Conservation (phyloP, 768 basidiomycete genomes). For the Tulasnella calospora region DNA sequence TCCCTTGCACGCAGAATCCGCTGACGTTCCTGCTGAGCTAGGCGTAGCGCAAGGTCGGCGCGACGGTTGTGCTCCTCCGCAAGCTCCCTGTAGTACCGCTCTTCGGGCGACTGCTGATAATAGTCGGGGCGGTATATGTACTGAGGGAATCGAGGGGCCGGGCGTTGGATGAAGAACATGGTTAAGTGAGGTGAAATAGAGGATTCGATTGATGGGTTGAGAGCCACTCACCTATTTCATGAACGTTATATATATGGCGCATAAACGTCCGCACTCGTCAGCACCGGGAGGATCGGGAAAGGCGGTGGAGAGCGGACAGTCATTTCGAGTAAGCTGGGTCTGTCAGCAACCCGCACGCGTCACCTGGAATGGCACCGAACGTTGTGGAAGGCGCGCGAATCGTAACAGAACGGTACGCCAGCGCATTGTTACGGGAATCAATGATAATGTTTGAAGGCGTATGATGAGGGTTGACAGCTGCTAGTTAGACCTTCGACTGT, state of each 20-base stretch:
- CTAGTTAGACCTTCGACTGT: no score
- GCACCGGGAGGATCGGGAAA: background rate
- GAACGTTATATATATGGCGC: background rate
- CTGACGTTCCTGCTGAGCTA: constrained; percentile 1
- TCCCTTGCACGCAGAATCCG: background rate
- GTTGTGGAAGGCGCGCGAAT: background rate
- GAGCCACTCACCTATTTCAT: background rate
- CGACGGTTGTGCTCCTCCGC: constrained; percentile 8
- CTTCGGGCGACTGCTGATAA: background rate
- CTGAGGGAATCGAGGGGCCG: background rate
- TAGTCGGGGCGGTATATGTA: background rate
- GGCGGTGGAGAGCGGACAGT: background rate
- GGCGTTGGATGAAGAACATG: background rate
- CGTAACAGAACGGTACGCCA: background rate
- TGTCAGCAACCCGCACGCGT: background rate
- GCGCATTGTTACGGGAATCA: background rate
- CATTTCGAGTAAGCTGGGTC: background rate
- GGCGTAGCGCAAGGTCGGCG: background rate
- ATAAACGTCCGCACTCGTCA: background rate
- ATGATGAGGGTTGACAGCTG: no score
- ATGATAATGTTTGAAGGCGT: background rate
- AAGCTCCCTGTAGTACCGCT: background rate
- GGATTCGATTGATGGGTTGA: background rate
- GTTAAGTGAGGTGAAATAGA: background rate
- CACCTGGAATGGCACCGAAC: background rate